Evolutionary conservation across 2,329 filamentous ascomycete species (phyloP), one percentile per base, ranked within the genome.

Genomic region (Colletotrichum truncatum): DNA sequence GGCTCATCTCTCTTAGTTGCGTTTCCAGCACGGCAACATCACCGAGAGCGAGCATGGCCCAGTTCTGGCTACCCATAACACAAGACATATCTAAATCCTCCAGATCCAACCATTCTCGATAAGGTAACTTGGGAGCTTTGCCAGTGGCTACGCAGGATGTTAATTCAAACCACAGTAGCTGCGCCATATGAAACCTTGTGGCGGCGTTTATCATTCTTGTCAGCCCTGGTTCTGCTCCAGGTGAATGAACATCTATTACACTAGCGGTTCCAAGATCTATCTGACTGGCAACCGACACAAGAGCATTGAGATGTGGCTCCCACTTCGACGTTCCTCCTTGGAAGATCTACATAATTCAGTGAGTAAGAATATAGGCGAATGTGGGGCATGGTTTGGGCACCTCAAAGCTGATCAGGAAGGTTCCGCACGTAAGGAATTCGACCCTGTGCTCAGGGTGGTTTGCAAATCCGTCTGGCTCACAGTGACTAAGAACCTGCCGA

Each of bases 381-480:
- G 23, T 4, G 8, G 4, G n/a, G 9, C 21, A 18, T 8, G 23
- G 18, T 21, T 6, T 30, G 21, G 9, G 6, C 66, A 73, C 71
- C 62, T 74, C 69, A 9, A 74, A 73, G 3, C 71, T 72, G 28
- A 74, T 73, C 12, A 74, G 65, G 6, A 71, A 69, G 10, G 67
- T 66, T 0, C 72, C 72, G 3, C 70, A 70, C 0, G 71, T 72
- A 2, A 74, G 59, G 26, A 74, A 71, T 28, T 74, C 72, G 4
- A 74, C 66, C 49, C 67, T 68, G 30, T 70, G 63, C 25, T 74
- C 71, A 4, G 54, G 45, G 18, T 51, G 36, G 8, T 36, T 52
- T 16, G 45, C 45, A 25, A 64, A 64, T 4, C 45, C 54, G 9
- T 59, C 60, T 4, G 28, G 58, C 30, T 64, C 54, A 23, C 45